Evolutionary conservation across 306 rosid species (phyloP).

Genomic region (Hylodesmum podocarpum): DNA sequence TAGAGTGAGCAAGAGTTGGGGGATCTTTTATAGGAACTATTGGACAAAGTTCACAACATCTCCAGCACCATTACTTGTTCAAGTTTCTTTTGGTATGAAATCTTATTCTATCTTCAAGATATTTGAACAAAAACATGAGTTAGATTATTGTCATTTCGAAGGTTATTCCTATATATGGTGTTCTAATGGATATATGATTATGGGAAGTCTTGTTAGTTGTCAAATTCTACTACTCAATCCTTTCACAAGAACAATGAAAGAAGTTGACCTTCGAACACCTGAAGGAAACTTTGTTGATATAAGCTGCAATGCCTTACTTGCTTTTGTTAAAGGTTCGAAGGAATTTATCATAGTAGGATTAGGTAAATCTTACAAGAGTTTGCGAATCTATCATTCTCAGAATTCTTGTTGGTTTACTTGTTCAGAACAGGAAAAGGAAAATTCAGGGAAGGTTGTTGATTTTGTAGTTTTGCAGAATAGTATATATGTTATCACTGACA

Average conservation of each 20-base stretch:
- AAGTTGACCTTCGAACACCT: neutral
- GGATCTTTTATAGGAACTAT: neutral
- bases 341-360: slow-evolving; percentile 2
- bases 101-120: neutral
- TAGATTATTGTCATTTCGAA: neutral
- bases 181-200: slow-evolving; percentile 5
- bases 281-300: fast-evolving
- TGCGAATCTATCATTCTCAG: slow-evolving; percentile 21
- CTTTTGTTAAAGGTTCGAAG: neutral
- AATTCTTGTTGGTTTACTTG: neutral
- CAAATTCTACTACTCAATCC: slow-evolving; percentile 9
- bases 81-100: neutral
- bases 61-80: slow-evolving; percentile 5
- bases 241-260: neutral
- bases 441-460: neutral
- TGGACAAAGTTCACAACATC: neutral
- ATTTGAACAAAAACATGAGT: neutral
- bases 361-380: neutral
- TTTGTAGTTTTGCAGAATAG: neutral
- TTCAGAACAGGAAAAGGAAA: neutral
- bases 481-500: neutral
- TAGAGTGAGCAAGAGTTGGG: slow-evolving; percentile 2
- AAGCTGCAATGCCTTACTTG: neutral
- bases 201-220: neutral
- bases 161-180: neutral